Evolutionary conservation across 805 yeast species (phyloP).

Genomic region (Phaffomyces thermotolerans): DNA sequence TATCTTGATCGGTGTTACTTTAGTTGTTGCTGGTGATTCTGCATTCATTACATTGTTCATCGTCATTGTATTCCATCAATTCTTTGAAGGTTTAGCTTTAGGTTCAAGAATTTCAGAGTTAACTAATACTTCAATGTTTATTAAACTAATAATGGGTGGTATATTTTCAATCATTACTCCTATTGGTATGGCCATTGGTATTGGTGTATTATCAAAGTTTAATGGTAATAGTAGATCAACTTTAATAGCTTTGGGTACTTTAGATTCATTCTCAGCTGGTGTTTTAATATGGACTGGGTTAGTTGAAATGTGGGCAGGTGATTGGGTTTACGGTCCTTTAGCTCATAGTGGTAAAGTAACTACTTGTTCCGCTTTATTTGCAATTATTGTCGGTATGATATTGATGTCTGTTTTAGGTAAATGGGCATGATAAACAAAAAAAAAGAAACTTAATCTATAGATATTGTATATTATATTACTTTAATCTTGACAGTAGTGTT

Average conservation of each 20-base stretch:
- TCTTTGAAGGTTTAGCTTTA: constrained; percentile 77
- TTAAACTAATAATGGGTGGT: constrained; percentile 47
- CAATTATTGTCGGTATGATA: constrained; percentile 54
- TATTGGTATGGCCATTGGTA: constrained; percentile 66
- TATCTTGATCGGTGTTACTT: constrained; percentile 66
- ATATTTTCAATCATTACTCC: constrained; percentile 57
- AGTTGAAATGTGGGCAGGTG: constrained; percentile 72
- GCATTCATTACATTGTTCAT: constrained; percentile 63
- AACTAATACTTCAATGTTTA: constrained; percentile 24
- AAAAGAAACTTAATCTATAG: too few species aligned
- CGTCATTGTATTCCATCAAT: constrained; percentile 62
- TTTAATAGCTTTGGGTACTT: constrained; percentile 56
- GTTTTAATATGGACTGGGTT: constrained; percentile 67
- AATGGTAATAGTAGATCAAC: constrained; percentile 50
- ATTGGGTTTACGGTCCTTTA: constrained; percentile 49
- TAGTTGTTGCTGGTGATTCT: constrained; percentile 62
- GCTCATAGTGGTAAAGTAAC: constrained; percentile 42
- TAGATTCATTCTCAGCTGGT: constrained; percentile 71
- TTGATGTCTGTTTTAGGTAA: constrained; percentile 67
- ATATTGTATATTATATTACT: too few species aligned
- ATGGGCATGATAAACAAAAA: constrained; percentile 56
- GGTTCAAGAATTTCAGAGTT: constrained; percentile 66
- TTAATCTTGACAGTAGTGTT: too few species aligned
- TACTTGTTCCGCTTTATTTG: constrained; percentile 39
- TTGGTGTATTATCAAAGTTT: constrained; percentile 58